Evolutionary conservation across 2,329 filamentous ascomycete species (phyloP), one percentile per base, ranked within the genome.

Genomic region (Venturia asperata): DNA sequence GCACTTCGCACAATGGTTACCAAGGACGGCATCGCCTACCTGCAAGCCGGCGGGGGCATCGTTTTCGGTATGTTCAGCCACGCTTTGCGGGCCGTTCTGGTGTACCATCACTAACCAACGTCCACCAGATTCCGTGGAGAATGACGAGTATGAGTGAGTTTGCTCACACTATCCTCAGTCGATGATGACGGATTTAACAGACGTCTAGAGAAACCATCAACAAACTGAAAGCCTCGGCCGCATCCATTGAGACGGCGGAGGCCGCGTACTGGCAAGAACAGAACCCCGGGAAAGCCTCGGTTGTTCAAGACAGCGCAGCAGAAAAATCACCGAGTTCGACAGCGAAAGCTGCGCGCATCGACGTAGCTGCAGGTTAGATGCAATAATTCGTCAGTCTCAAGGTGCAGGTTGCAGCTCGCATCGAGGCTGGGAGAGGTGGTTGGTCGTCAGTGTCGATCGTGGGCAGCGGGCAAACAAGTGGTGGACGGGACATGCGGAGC

Each of bases 1-100:
- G 86, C 86, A 42, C 82, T 97, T 73, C 83, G 94, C 56, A 99
- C 94, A 6, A 99, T 99, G 94, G 77, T 97, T 72, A 84, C 93
- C 67, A 97, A 96, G 79, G 90, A 96, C 67, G 90, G 90, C 0
- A 83, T 94, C 66, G 93, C 92, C 3, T 97, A 97, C 78, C 82
- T 99, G 68, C 94, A 99, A 75, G 86, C 87, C 47, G 86, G 89
- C 17, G 92, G 92, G 43, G 92, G 92, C 39, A 96, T 97, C 72
- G 92, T 96, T 55, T 96, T 93, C 73, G 94, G 97, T 77, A 95
- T 5, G 52, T 58, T 58, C 90, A 49, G 92, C 96, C 73, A 89
- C 84, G 42, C 88, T 89, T 71, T 58, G 30, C 52, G 52, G 30
- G 30, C 52, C 27, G 49, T 61, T 47, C 6, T 43, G 37, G 9